phyloP scores from a whole-genome alignment of 2,329 filamentous ascomycete species.

The Fusarium sp. region DNA sequence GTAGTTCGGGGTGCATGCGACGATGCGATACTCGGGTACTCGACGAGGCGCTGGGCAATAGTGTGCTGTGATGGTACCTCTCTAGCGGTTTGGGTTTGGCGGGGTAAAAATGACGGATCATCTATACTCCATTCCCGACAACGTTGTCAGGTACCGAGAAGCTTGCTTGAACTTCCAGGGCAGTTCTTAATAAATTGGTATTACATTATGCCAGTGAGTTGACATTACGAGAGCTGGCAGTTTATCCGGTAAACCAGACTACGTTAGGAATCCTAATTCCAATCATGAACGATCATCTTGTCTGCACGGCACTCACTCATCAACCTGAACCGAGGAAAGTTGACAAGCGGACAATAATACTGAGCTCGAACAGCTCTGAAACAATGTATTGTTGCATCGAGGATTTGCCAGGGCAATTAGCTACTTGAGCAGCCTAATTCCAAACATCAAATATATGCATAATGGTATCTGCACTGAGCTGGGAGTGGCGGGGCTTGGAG shows the following conservation, averaged over 20 bases:
- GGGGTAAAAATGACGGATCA: constrained; percentile 44
- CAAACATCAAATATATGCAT: background rate
- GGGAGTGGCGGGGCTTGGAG: constrained; percentile 4
- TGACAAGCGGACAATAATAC: background rate
- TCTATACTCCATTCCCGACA: constrained; percentile 41
- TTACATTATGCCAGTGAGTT: background rate
- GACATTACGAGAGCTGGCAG: background rate
- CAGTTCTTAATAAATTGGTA: background rate
- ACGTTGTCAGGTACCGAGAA: background rate
- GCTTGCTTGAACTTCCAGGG: background rate
- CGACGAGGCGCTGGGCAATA: background rate
- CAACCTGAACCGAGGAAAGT: background rate
- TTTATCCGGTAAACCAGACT: background rate
- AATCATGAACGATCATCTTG: background rate
- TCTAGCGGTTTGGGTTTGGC: constrained; percentile 33
- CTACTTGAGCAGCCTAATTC: background rate
- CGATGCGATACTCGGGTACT: constrained; percentile 25
- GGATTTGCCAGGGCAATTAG: background rate
- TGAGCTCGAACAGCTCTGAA: background rate
- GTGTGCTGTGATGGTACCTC: constrained; percentile 16
- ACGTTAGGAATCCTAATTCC: background rate
- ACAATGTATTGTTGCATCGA: background rate
- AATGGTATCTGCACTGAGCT: background rate
- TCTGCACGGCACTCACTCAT: background rate
- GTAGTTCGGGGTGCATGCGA: constrained; percentile 16